A percentile compares a stretch with the other conserved stretches of the same genome.
phyloP scores from a whole-genome alignment of 179 eudicot species.

The Drosera spatulata region DNA sequence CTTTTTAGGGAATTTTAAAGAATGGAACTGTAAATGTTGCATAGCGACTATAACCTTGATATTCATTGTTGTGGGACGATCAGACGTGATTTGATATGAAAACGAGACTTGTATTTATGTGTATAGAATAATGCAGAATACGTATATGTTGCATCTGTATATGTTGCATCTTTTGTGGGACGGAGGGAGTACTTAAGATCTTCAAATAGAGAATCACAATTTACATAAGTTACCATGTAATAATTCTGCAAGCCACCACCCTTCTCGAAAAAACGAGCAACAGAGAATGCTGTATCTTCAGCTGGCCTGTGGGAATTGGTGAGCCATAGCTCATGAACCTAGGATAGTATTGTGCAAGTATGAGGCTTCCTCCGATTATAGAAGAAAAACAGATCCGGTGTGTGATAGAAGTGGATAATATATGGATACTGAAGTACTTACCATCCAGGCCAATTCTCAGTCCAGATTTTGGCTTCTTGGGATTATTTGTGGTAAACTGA shows the following conservation, averaged over 20 bases:
- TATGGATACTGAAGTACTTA: too few relatives aligned
- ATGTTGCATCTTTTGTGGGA: too few relatives aligned
- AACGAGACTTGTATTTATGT: too few relatives aligned
- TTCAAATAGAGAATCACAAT: neutral
- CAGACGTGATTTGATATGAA: too few relatives aligned
- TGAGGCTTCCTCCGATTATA: too few relatives aligned
- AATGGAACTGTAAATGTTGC: neutral
- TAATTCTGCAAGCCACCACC: constrained; percentile 94
- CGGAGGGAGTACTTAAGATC: too few relatives aligned
- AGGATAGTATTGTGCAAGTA: constrained; percentile 3
- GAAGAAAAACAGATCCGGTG: too few relatives aligned
- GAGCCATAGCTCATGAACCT: constrained; percentile 94
- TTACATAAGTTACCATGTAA: constrained; percentile 59
- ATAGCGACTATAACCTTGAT: constrained; percentile 39
- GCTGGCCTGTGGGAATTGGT: constrained; percentile 88
- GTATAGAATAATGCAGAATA: too few relatives aligned
- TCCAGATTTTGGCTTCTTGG: constrained; percentile 91
- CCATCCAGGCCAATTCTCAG: constrained; percentile 99
- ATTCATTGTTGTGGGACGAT: constrained; percentile 61
- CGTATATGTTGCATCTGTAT: too few relatives aligned
- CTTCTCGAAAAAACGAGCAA: constrained; percentile 93
- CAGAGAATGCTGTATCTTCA: constrained; percentile 88
- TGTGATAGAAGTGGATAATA: too few relatives aligned
- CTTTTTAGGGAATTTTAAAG: too few relatives aligned
- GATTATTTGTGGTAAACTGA: constrained; percentile 58